phyloP scores from a whole-genome alignment of 352 stramenopile genomes.

The Globisporangium spiculum region DNA sequence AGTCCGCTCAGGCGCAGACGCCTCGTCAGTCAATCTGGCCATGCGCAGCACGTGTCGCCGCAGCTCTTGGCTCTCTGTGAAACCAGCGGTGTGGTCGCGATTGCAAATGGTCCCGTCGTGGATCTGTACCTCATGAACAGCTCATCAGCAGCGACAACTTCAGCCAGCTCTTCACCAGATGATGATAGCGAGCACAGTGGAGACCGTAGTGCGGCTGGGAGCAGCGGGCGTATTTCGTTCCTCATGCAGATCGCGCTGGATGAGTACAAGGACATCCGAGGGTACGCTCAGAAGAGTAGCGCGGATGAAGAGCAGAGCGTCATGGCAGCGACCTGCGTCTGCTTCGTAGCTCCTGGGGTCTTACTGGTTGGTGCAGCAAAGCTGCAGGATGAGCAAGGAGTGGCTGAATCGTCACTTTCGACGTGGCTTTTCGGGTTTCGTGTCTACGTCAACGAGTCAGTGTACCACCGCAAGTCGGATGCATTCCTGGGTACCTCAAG shows the following conservation, averaged over 20 bases:
- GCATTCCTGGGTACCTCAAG: background rate
- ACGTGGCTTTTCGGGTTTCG: conserved; percentile 51
- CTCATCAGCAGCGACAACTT: conserved; percentile 3
- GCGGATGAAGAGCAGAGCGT: background rate
- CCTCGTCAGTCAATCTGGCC: background rate
- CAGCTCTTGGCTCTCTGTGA: conserved; percentile 42
- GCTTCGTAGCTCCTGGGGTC: conserved; percentile 38
- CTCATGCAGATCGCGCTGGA: conserved; percentile 38
- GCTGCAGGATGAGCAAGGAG: conserved; percentile 8
- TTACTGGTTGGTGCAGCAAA: conserved; percentile 35
- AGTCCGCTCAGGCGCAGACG: background rate
- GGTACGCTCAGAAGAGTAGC: conserved; percentile 10
- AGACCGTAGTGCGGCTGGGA: background rate
- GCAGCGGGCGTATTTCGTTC: conserved; percentile 23
- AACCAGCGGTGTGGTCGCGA: conserved; percentile 30
- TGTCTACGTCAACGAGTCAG: conserved; percentile 28
- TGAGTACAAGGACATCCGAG: conserved; percentile 23
- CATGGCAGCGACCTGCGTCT: conserved; percentile 31
- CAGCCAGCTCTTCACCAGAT: background rate
- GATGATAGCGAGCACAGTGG: background rate
- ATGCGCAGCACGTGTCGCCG: conserved; percentile 1
- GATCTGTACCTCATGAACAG: conserved; percentile 35
- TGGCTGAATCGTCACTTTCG: background rate
- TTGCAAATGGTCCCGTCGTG: conserved; percentile 47
- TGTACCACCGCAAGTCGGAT: conserved; percentile 8